Base-by-base conservation (phyloP, 2,329 filamentous ascomycete genomes). In the Kalmusia sp. region DNA sequence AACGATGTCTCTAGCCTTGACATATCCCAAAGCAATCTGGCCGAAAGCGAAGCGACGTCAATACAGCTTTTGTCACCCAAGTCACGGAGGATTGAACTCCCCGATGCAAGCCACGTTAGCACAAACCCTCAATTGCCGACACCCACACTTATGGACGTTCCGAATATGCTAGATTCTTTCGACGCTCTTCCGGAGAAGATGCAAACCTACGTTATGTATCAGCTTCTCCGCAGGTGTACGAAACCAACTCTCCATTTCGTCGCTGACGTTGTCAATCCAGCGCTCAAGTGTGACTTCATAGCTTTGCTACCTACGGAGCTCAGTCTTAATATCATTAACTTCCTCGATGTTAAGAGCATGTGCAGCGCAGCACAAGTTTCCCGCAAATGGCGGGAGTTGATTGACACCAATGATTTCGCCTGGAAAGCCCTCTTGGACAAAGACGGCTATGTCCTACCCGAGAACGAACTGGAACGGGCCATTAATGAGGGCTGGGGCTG, bases 161-260 rank as follows among this genome's bases (percentile, higher is more conserved):
- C 90, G 6, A 85, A 83, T 14, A 91, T 99, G 82, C 78, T 99
- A 14, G 90, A 96, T 63, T 87, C 88, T 2, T 99, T 98, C 65
- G 93, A 98, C 71, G 85, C 89, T 6, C 90, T 99, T 82, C 92
- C 93, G 2, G 86, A 90, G 38, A 89, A 95, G 65, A 87, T 99
- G 84, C 95, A 99, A 76, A 90, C 90, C 0, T 96, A 96, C 70
- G 88, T 99, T 77, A 96, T 99, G 87, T 98, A 96, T 71, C 93
- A 99, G 70, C 86, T 99, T 50, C 83, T 99, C 22, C 88, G 91
- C 51, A 85, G 95, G 40, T 98, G 93, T 68, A 86, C 92, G 5
- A 90, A 96, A 62, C 89, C 92, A 35, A 96, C 93, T 0, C 81
- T 99, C 4, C 92, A 95, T 67, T 88, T 96, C 49, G 88, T 99